phyloP scores from a whole-genome alignment of 495 filamentous ascomycete genomes.

The Penicillium egyptiacum region DNA sequence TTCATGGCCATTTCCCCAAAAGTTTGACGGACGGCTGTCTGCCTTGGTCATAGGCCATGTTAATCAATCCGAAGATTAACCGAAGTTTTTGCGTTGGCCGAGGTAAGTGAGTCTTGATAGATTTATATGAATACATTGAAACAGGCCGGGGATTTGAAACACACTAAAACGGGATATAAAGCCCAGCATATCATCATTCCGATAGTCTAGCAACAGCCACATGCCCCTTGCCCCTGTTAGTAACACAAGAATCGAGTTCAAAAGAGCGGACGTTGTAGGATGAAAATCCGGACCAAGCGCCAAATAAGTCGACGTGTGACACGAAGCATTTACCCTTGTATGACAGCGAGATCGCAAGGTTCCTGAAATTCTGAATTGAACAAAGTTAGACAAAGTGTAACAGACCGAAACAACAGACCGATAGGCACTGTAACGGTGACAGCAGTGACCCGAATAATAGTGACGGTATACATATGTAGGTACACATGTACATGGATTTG shows the following conservation, averaged over 20 bases:
- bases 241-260: background rate
- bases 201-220: background rate
- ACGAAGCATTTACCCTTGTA: background rate
- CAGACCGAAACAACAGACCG: constrained; percentile 3
- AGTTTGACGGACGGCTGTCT: background rate
- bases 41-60: background rate
- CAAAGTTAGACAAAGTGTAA: constrained; percentile 15
- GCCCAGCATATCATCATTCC: background rate
- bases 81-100: background rate
- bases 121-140: background rate
- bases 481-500: constrained; percentile 2
- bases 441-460: constrained; percentile 4
- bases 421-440: constrained; percentile 24
- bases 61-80: background rate
- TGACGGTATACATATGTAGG: constrained; percentile 1
- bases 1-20: background rate
- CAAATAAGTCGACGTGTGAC: background rate
- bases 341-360: constrained; percentile 5
- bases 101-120: background rate
- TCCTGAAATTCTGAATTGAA: background rate
- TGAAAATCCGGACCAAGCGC: background rate
- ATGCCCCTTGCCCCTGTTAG: background rate
- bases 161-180: background rate
- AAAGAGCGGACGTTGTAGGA: background rate
- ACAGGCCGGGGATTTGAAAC: background rate